Conservation (phyloP, 2,329 filamentous ascomycete genomes). For the Aspergillus clavatus region DNA sequence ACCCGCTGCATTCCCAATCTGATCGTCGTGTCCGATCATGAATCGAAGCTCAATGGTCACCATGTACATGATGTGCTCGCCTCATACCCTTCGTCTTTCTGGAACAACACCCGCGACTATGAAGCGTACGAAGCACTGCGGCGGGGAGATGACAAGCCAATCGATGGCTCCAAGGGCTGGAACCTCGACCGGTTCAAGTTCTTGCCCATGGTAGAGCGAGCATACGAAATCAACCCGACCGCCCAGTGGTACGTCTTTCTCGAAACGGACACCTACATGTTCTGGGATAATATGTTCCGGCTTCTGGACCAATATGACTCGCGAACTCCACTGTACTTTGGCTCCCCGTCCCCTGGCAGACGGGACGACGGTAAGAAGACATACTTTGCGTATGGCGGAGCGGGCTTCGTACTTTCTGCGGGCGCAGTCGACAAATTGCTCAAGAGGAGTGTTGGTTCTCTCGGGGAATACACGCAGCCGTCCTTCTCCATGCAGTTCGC, state of each 20-base stretch:
- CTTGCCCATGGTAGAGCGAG: constrained; percentile 49
- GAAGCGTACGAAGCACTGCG: background rate
- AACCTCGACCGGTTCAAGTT: constrained; percentile 60
- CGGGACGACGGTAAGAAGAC: constrained; percentile 10
- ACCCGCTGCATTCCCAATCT: constrained; percentile 49
- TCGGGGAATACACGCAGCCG: background rate
- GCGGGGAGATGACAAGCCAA: background rate
- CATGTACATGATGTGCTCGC: background rate
- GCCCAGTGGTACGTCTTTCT: constrained; percentile 57
- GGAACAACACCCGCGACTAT: background rate
- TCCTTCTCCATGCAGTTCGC: constrained; percentile 16
- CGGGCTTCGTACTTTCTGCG: constrained; percentile 48
- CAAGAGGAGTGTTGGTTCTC: background rate
- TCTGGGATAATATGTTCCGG: constrained; percentile 50
- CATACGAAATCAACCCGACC: background rate
- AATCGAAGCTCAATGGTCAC: constrained; percentile 36
- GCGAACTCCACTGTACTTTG: constrained; percentile 46
- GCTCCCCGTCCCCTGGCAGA: constrained; percentile 42
- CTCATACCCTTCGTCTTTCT: background rate
- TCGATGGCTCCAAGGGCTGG: constrained; percentile 35
- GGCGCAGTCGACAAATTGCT: constrained; percentile 45
- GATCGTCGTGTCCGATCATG: constrained; percentile 51
- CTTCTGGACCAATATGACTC: constrained; percentile 47
- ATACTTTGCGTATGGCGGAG: constrained; percentile 53
- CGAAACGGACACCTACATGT: constrained; percentile 55